Conservation (phyloP, 352 stramenopile genomes). For the Thraustochytrium sp. region DNA sequence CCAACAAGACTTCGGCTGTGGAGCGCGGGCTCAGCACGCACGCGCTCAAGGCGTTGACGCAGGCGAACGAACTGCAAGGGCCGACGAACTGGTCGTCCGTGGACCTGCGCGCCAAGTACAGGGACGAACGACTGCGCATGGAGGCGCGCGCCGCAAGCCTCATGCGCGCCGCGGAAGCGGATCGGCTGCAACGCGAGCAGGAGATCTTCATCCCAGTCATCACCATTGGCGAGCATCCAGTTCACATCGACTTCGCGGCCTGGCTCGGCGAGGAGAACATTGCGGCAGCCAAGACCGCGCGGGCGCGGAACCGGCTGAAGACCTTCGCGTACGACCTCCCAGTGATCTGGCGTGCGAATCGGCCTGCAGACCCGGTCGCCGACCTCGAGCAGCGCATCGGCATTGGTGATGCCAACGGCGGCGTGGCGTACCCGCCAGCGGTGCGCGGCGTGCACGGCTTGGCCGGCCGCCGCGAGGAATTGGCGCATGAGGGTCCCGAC, state of each 20-base stretch:
- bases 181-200: slow-evolving; percentile 6
- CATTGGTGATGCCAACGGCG: background rate
- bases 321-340: slow-evolving; percentile 31
- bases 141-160: background rate
- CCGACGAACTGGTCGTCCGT: slow-evolving; percentile 34
- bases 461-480: background rate
- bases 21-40: slow-evolving; percentile 1
- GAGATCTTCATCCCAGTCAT: slow-evolving; percentile 32
- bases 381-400: background rate
- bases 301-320: slow-evolving; percentile 9
- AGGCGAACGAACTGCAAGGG: slow-evolving; percentile 26
- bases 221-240: slow-evolving; percentile 1
- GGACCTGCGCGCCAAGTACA: slow-evolving; percentile 9
- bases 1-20: slow-evolving; percentile 3
- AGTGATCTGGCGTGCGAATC: slow-evolving; percentile 33
- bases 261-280: slow-evolving; percentile 6
- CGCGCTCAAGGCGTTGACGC: slow-evolving; percentile 21
- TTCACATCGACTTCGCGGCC: slow-evolving; percentile 14
- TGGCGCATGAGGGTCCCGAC: background rate
- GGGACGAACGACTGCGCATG: background rate
- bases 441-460: background rate
- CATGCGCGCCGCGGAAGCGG: background rate
- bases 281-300: background rate
- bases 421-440: background rate
- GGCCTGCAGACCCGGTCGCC: background rate